phyloP scores from a whole-genome alignment of 768 basidiomycete genomes.

The Nevesoporus exiguus region DNA sequence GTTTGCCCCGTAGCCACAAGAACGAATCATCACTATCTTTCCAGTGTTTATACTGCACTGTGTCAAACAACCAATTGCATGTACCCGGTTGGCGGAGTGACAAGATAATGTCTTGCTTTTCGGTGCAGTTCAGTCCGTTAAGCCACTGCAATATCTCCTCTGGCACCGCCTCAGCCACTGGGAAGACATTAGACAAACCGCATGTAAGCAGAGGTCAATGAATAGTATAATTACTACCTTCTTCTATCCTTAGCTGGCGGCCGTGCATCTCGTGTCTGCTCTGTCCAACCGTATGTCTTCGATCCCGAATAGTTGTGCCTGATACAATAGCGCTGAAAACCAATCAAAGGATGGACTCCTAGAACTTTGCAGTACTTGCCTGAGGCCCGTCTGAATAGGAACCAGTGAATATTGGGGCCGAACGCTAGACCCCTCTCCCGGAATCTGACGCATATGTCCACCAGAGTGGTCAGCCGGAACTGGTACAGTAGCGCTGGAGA shows the following conservation, averaged over 20 bases:
- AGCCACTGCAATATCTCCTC: slow-evolving; percentile 2
- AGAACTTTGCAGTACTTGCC: not conserved
- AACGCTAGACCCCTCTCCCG: not conserved
- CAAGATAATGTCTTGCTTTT: slow-evolving; percentile 1
- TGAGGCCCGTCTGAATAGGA: not conserved
- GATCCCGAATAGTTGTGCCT: no score
- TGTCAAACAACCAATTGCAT: slow-evolving; percentile 4
- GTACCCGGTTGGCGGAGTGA: not conserved
- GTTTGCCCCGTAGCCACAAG: slow-evolving; percentile 9
- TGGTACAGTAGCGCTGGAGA: not conserved
- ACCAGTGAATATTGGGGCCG: no score
- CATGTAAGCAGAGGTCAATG: not conserved
- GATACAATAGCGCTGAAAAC: not conserved
- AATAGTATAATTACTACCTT: not conserved
- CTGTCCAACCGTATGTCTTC: not conserved
- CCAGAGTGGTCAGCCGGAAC: no score
- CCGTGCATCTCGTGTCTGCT: not conserved
- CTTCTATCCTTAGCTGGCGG: not conserved
- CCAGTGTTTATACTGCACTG: slow-evolving; percentile 2
- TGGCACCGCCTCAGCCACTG: not conserved
- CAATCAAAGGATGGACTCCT: not conserved
- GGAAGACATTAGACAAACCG: not conserved
- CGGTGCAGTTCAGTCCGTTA: not conserved
- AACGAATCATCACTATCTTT: not conserved
- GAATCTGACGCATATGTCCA: no score